Percentiles rank a stretch among this genome's conserved stretches.
phyloP scores from a whole-genome alignment of 441 rosid genomes.

The Gossypium davidsonii region DNA sequence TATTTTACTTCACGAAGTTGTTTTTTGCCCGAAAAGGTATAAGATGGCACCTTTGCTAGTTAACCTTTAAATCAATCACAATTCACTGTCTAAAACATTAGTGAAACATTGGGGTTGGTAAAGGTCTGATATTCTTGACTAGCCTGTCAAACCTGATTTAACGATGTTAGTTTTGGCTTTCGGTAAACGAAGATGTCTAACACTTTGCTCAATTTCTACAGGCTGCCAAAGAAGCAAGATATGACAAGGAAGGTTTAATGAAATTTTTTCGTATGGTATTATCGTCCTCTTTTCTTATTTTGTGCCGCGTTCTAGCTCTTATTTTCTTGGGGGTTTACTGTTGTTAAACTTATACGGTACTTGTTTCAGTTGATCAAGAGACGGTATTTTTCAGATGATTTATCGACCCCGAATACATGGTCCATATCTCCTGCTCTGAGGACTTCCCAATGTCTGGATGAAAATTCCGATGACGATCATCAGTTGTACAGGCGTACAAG shows the following conservation, averaged over 20 bases:
- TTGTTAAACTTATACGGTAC: constrained; percentile 1
- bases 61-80: background rate
- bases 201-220: constrained; percentile 24
- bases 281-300: constrained; percentile 8
- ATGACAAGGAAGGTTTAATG: constrained; percentile 82
- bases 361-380: constrained; percentile 76
- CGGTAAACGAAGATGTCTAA: background rate
- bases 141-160: background rate
- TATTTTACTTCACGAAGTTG: background rate
- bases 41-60: background rate
- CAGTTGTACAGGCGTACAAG: constrained; percentile 52
- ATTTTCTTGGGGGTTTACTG: background rate
- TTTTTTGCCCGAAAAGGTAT: background rate
- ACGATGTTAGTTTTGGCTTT: background rate
- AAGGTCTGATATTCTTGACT: background rate
- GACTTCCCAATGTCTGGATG: constrained; percentile 68
- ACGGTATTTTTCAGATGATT: constrained; percentile 85
- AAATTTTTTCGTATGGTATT: constrained; percentile 68
- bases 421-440: constrained; percentile 56
- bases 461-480: constrained; percentile 58
- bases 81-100: background rate
- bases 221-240: constrained; percentile 97
- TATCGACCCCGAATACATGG: constrained; percentile 69
- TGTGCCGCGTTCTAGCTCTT: background rate
- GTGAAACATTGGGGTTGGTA: background rate